phyloP scores from a whole-genome alignment of 192 early-diverging fungal genomes.

The Coemansia sp. region DNA sequence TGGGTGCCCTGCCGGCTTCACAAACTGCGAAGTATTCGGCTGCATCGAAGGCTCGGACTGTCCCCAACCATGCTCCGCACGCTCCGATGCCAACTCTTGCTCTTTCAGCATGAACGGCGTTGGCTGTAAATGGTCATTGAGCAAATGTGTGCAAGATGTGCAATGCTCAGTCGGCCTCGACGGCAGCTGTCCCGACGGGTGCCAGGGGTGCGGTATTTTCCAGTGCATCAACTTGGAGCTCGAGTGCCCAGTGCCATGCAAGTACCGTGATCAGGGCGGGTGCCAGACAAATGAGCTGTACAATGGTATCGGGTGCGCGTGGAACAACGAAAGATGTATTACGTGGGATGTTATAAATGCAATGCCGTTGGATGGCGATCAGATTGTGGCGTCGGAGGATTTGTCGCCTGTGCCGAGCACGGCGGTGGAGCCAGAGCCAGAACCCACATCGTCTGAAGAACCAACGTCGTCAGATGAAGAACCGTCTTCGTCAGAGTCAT shows the following conservation, averaged over 20 bases:
- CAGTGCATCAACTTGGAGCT: conserved; percentile 32
- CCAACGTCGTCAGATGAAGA: background rate
- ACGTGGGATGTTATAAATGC: conserved; percentile 24
- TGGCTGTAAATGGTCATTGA: conserved; percentile 32
- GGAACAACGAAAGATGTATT: conserved; percentile 25
- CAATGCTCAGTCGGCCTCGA: conserved; percentile 18
- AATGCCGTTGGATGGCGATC: conserved; percentile 7
- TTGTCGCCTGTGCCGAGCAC: conserved; percentile 7
- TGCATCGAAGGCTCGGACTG: conserved; percentile 34
- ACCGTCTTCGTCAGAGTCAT: background rate
- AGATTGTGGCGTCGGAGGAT: conserved; percentile 12
- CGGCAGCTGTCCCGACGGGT: conserved; percentile 28
- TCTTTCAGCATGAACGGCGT: conserved; percentile 35
- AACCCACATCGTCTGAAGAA: background rate
- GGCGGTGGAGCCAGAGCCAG: background rate
- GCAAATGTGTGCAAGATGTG: conserved; percentile 35
- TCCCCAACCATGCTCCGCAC: conserved; percentile 18
- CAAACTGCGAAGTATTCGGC: conserved; percentile 33
- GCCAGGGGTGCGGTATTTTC: conserved; percentile 31
- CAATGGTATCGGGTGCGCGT: conserved; percentile 32
- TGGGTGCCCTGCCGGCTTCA: conserved; percentile 24
- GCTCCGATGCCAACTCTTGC: conserved; percentile 16
- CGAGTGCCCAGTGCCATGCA: conserved; percentile 31
- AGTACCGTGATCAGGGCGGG: background rate
- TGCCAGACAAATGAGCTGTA: conserved; percentile 23